Evolutionary conservation across 1,139 yeast genomes (phyloP).

Genomic region (Candida pseudoviswanathii): DNA sequence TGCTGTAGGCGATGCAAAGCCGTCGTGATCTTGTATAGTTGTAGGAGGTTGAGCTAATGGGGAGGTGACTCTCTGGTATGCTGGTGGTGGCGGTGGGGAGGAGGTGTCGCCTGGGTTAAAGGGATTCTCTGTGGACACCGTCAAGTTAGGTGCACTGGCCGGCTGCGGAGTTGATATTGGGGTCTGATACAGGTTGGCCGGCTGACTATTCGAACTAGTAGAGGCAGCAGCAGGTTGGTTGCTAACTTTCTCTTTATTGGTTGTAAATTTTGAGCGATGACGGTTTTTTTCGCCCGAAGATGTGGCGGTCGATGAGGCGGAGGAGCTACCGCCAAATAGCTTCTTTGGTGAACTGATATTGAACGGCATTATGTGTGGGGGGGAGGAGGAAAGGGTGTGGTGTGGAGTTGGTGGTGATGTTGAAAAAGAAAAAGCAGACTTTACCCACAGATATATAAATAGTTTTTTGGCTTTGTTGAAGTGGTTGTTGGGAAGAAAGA

Average conservation of each 20-base stretch:
- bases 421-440: background rate
- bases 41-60: slow-evolving; percentile 16
- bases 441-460: background rate
- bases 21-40: slow-evolving; percentile 1
- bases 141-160: background rate
- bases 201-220: background rate
- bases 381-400: background rate
- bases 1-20: background rate
- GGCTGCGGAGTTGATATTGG: background rate
- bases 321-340: background rate
- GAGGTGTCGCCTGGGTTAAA: background rate
- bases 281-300: background rate
- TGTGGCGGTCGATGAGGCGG: background rate
- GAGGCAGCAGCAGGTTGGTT: background rate
- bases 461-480: background rate
- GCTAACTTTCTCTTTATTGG: slow-evolving; percentile 1
- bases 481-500: background rate
- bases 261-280: background rate
- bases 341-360: slow-evolving; percentile 3
- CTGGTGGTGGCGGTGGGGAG: slow-evolving; percentile 7
- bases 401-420: background rate
- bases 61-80: slow-evolving; percentile 8
- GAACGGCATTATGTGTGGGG: background rate
- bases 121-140: background rate
- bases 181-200: background rate